These are phyloP conservation scores for Astragalus membranaceus DNA, from an alignment of 306 rosid genomes.

Conservation along the genomic window DNA sequence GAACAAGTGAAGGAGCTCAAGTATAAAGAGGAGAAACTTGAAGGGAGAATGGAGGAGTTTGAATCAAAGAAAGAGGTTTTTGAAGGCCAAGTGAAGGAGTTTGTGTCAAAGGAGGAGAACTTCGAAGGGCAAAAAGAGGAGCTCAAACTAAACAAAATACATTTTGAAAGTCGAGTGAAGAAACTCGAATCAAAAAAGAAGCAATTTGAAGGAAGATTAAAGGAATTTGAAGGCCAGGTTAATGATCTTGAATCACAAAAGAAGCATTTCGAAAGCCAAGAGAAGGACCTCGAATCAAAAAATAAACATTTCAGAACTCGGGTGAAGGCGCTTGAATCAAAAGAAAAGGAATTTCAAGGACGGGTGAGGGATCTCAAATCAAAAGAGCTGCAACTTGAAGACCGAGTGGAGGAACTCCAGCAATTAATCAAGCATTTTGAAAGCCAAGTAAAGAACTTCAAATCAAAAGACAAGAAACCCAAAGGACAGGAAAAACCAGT, in stretches of 20 bases:
- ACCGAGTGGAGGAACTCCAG: background rate
- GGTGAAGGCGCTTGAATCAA: background rate
- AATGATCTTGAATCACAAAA: background rate
- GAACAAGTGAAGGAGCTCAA: background rate
- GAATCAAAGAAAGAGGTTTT: background rate
- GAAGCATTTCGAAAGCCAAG: background rate
- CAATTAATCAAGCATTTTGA: background rate
- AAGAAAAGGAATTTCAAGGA: background rate
- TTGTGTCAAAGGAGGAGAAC: background rate
- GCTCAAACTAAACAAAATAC: background rate
- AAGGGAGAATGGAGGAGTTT: background rate
- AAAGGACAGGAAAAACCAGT: background rate
- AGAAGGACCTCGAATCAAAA: background rate
- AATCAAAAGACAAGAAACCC: background rate
- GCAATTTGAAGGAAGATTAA: background rate
- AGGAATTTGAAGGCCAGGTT: background rate
- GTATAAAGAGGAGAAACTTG: background rate
- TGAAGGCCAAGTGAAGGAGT: background rate
- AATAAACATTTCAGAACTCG: background rate
- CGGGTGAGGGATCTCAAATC: background rate
- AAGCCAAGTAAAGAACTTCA: background rate
- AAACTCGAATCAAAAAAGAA: background rate
- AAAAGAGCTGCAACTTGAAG: background rate
- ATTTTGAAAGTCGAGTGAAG: background rate
- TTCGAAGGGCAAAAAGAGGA: background rate